Base-by-base conservation (phyloP, 108 stramenopile genomes). In the Thalassiosira profunda region DNA sequence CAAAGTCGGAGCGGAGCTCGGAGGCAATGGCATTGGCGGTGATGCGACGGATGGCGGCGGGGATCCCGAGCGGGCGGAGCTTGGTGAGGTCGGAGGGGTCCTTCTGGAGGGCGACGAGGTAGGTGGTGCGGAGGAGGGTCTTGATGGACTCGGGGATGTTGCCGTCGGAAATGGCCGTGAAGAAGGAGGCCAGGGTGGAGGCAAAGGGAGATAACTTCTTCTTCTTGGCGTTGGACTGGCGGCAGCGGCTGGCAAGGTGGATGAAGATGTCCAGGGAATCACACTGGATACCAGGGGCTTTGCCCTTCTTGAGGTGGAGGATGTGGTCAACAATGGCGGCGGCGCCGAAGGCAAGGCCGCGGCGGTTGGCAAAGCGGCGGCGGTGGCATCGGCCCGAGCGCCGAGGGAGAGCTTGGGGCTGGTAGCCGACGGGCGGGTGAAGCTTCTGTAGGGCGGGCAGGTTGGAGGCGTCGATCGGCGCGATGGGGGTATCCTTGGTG, bases 1-100 rank as follows among this genome's bases (percentile, higher is more conserved):
- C 70, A 42, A 61, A 29, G 5, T 51, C 47, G 14, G 24, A 14
- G 0, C 20, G 14, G 35, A 21, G 23, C 14, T 26, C 10, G 14
- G 3, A 43, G 24, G 48, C 29, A 0, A 71, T 31, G 9, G 34
- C 34, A 41, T n/a, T 60, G 1, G 58, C 51, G 17, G 58, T 51
- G 24, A 70, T 48, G 7, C 58, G 48, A 4, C 69, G 46, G 5
- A 70, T 59, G 7, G 69, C 69, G 0, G 69, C 21, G 0, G 69
- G 69, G 2, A 70, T 47, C 18, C 69, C 69, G 11, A 63, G 14
- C 20, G 62, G 62, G 0, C 62, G 28, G 11, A 63, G 62, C 17
- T 49, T 47, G 7, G 45, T 63, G 5, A 20, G 34, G 26, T 63
- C 30, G 2, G n/a, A 2, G 8, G 44, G 26, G 46, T 63, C 55